Evolutionary conservation across 768 basidiomycete species (phyloP).

Genomic region (Mycena kentingensis): DNA sequence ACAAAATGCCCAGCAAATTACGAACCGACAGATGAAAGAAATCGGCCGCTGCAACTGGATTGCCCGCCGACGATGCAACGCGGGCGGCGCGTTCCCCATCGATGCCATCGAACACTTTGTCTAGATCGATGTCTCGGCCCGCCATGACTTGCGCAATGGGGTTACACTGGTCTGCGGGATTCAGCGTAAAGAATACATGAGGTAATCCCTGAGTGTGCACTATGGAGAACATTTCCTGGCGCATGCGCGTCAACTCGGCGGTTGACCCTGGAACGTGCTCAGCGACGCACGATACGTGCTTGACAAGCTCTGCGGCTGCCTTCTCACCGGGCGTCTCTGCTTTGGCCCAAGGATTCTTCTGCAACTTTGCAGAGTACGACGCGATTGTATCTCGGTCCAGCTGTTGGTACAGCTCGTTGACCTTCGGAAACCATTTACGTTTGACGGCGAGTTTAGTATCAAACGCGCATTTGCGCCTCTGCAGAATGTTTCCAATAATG

Average conservation of each 20-base stretch:
- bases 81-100: too few relatives aligned
- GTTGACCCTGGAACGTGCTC: slow-evolving; percentile 10
- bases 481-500: background rate
- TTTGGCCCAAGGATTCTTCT: background rate
- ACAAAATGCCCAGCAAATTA: too few relatives aligned
- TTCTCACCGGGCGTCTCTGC: slow-evolving; percentile 7
- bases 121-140: slow-evolving; percentile 14
- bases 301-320: slow-evolving; percentile 3
- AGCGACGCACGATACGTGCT: slow-evolving; percentile 9
- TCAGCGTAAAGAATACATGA: slow-evolving; percentile 10
- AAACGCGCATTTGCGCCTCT: background rate
- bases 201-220: slow-evolving; percentile 6
- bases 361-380: background rate
- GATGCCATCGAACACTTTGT: slow-evolving; percentile 3
- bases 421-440: slow-evolving; percentile 1
- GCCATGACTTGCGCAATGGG: slow-evolving; percentile 11
- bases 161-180: slow-evolving; percentile 10
- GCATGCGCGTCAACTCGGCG: slow-evolving; percentile 7
- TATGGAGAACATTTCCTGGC: slow-evolving; percentile 6
- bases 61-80: too few relatives aligned
- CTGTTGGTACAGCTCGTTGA: background rate
- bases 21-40: too few relatives aligned
- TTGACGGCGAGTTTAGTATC: background rate
- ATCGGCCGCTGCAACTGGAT: too few relatives aligned
- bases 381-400: background rate